Evolutionary conservation across 257 asterid species (phyloP), one percentile per base, ranked within the genome.

Genomic region (Cynanchum wilfordii): DNA sequence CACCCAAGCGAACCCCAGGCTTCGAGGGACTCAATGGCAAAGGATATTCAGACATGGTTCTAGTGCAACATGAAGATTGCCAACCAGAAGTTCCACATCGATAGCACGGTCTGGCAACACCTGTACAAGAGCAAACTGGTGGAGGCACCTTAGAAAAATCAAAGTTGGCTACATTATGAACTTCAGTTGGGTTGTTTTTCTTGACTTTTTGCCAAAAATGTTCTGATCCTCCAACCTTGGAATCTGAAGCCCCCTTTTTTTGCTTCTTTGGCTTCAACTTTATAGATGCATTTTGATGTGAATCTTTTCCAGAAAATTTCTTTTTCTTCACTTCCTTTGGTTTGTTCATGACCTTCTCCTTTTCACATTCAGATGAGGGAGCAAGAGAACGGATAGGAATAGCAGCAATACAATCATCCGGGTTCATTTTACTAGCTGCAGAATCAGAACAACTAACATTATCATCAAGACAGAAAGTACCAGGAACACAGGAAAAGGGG

Each of bases 91-190:
- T 70, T 8, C 85, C 87, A 62, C 80, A 72, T 81, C 66, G 78
- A 68, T 76, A 66, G 76, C 87, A 84, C 16, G 30, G 68, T 77
- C 78, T 76, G 54, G 80, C 70, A 57, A 77, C 70, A 42, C 80
- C 87, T 9, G 87, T 84, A 69, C 85, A 84, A 42, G 85, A 76
- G 66, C 87, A 84, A 68, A 75, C 66, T 11, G 85, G 87, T 0
- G 72, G 79, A 45, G 87, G 84, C 59, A 81, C 81, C 69, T 67
- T 71, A 65, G 79, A 80, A 64, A 83, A 56, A 55, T 83, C 84
- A 63, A 70, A 72, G 45, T 67, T 66, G 65, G 75, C 78, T 69
- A 69, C 82, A n/a, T 78, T 69, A 6, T 68, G 5, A 27, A 68
- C 77, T 42, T 68, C n/a, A 25, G 60, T 73, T 15, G 58, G 79